Evolutionary conservation across 495 filamentous ascomycete genomes (phyloP), one percentile per base, ranked within the genome.

Genomic region (Neurospora sp.): DNA sequence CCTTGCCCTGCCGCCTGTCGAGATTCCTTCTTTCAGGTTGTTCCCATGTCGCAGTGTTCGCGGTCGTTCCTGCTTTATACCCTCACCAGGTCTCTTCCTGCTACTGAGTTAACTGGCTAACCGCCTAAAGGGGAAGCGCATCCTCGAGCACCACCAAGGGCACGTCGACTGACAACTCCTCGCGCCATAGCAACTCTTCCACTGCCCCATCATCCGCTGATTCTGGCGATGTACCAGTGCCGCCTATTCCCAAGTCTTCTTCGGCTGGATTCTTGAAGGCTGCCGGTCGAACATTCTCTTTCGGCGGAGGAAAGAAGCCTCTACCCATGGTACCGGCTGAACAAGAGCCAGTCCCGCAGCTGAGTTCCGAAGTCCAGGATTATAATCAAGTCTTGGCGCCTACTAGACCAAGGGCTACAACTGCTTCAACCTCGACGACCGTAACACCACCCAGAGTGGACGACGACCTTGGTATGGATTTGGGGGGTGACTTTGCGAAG

Each of bases 221-320:
- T 73, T 79, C 85, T 8, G 83, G 84, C 27, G 88, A 91, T 61
- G 85, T 88, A 68, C 89, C 89, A 16, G 80, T 86, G 31, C 90
- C 90, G 22, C 86, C 87, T 35, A 76, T 86, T 12, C 87, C 88
- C 2, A 88, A 87, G 68, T 84, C 87, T 68, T 78, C 79, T 20
- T 81, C 80, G 1, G 68, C 31, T 72, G 85, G 74, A 16, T 88
- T 91, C 18, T 79, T 93, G 27, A 89, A 88, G 73, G 85, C 90
- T 38, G 91, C 91, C 68, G 89, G 91, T 31, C 86, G 92, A 66
- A 91, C 92, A 0, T 91, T 94, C 73, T 94, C 92, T 0, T 93
- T 93, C 77, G 91, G 88, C 37, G 82, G 79, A n/a, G 84, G 84
- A 69, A 88, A 87, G 72, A 86, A 82, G 48, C 75, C 81, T 20